Conservation (phyloP, 495 filamentous ascomycete genomes). For the Hyaloscypha variabilis region DNA sequence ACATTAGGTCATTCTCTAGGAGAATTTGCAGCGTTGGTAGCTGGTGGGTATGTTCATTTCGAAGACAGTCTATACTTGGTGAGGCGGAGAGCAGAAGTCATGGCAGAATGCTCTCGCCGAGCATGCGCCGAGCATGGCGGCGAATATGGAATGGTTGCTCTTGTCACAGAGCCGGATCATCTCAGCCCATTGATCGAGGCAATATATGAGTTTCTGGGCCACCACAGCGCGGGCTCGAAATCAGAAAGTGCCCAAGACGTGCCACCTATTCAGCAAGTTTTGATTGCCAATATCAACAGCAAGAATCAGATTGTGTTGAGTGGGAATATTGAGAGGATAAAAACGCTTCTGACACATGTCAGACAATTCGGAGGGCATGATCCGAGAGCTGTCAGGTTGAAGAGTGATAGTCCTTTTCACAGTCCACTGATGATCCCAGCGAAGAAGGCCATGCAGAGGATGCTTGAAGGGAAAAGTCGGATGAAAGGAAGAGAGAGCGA, state of each 20-base stretch:
- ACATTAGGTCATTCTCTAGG: slow-evolving; percentile 94
- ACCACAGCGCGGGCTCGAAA: slow-evolving; percentile 62
- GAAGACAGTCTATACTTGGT: slow-evolving; percentile 78
- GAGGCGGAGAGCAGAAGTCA: slow-evolving; percentile 76
- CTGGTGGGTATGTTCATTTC: slow-evolving; percentile 76
- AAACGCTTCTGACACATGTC: slow-evolving; percentile 82
- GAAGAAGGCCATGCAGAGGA: slow-evolving; percentile 65
- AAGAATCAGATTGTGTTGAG: slow-evolving; percentile 96
- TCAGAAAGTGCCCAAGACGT: slow-evolving; percentile 66
- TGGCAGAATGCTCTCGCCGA: slow-evolving; percentile 73
- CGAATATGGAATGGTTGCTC: slow-evolving; percentile 90
- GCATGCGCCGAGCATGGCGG: slow-evolving; percentile 66
- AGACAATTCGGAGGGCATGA: slow-evolving; percentile 93
- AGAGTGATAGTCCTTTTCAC: slow-evolving; percentile 91
- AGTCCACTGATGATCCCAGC: slow-evolving; percentile 91
- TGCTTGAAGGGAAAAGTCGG: slow-evolving; percentile 57
- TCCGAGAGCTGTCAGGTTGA: slow-evolving; percentile 83
- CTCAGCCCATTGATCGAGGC: slow-evolving; percentile 66
- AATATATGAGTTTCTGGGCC: slow-evolving; percentile 80
- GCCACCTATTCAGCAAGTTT: slow-evolving; percentile 80
- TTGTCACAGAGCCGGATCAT: slow-evolving; percentile 81
- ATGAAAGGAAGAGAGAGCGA: slow-evolving; percentile 45
- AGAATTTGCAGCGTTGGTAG: slow-evolving; percentile 90
- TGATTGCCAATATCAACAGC: slow-evolving; percentile 92
- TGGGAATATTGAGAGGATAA: slow-evolving; percentile 84